These are phyloP conservation scores for Cytospora schulzeri DNA, from an alignment of 2,329 filamentous ascomycete species.

Conservation along the genomic window DNA sequence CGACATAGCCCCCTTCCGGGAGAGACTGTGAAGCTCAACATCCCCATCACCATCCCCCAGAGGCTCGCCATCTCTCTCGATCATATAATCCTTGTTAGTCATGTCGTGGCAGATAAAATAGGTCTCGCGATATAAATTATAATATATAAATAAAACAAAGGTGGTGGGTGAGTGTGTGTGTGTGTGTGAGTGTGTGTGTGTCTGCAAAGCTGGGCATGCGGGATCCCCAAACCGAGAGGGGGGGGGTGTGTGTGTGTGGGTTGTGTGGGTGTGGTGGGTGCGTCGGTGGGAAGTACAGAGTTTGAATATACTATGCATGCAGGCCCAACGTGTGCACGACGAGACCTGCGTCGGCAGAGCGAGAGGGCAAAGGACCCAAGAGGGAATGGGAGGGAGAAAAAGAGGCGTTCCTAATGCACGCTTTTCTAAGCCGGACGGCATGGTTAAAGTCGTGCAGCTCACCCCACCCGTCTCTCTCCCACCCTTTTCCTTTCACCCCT, in stretches of 20 bases:
- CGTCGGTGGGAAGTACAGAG: background rate
- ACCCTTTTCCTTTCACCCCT: no score
- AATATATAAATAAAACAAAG: background rate
- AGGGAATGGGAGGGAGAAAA: background rate
- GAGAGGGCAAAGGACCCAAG: background rate
- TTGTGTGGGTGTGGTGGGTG: background rate
- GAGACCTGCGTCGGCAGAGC: constrained; percentile 2
- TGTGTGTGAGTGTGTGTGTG: background rate
- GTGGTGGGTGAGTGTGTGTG: no score
- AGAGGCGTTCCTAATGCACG: background rate
- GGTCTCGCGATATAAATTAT: background rate
- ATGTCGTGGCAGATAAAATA: background rate
- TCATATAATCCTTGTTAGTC: constrained; percentile 17
- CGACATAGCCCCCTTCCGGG: constrained; percentile 32
- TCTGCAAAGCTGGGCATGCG: background rate
- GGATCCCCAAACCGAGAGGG: background rate
- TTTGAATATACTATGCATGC: background rate
- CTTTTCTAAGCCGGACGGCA: background rate
- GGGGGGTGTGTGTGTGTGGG: background rate
- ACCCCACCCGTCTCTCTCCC: no score
- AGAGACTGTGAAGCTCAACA: constrained; percentile 29
- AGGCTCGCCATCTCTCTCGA: background rate
- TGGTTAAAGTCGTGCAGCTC: background rate
- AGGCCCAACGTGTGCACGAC: background rate
- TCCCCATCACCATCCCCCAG: constrained; percentile 28